Base-by-base conservation (phyloP, 2,329 filamentous ascomycete species). In the Didymosphaeria variabile region DNA sequence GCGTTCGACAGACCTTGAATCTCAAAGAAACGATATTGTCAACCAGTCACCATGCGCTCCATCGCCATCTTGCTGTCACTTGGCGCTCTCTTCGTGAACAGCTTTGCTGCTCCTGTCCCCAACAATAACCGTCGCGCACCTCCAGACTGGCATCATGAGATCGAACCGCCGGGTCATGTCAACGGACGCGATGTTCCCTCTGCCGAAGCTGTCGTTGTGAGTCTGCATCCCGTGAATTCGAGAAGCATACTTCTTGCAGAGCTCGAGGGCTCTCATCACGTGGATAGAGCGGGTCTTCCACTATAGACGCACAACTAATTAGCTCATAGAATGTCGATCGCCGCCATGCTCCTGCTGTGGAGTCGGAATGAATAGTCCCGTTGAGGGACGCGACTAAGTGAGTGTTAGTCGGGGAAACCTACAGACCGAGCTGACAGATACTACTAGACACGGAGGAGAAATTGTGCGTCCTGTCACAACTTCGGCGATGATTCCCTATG, bases 31-130 rank as follows among this genome's bases (percentile, higher is more conserved):
- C 13, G 12, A 21, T 19, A 6, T 10, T 10, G 19, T 23, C 42
- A 23, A 45, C 8, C 8, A 21, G 13, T 29, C 50, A 40, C 26
- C 9, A 55, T 55, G 52, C 52, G 52, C 12, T 44, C 26, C 15
- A 15, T 21, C 42, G 59, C 55, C 26, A 29, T 42, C 21, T 21
- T 61, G 19, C 53, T 59, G 9, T n/a, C 58, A 19, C 36, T 65
- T 8, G 38, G 65, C 40, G 61, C 59, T 40, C 29, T 67, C 21
- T 42, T 51, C 29, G 55, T 51, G 31, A 40, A 50, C 42, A 31
- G 55, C 29, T 17, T 56, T n/a, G 57, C 63, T 40, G 64, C 64
- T 4, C 72, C 72, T 1, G 62, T 71, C 26, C 45, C 21, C 12
- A 66, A 32, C 34, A 55, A 17, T 17, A 44, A 21, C 51, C 56